Base-by-base conservation (phyloP, 2,329 filamentous ascomycete genomes). In the Graphilbum sp. region DNA sequence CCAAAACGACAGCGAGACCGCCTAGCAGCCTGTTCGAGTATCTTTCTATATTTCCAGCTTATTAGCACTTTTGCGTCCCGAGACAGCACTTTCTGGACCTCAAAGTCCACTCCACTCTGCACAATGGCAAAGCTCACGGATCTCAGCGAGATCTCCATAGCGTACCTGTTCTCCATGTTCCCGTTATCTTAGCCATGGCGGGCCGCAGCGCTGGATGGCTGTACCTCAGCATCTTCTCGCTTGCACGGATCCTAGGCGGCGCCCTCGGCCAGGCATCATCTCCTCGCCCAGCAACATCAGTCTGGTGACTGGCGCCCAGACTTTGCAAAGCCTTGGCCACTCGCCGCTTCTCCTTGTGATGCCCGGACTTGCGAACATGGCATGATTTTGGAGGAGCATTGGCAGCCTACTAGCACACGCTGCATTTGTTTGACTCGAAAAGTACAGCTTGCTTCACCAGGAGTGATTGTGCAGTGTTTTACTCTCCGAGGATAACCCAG, bases 191-290 rank as follows among this genome's bases (percentile, higher is more conserved):
- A 57, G 58, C n/a, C 63, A 68, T 44, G 62, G 64, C 37, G 44
- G 46, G 52, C 4, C 57, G 56, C 32, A 61, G 54, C 40, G 55
- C 61, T 1, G 70, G 69, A 32, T 75, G 68, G 63, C 46, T 67
- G 12, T 72, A 66, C 49, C 56, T 74, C 7, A 47, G 67, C 34
- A 46, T 71, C 24, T 67, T 77, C 49, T 63, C 61, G 23, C 43
- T 70, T 6, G 52, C 63, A 12, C 66, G 71, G 30, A 58, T 73
- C 34, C 47, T 68, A 17, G 70, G 69, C 30, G 54, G 62, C 7
- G 46, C 58, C 32, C 58, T 69, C 41, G 55, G 69, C 43, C 61
- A 75, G 6, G 57, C 18, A 63, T 64, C 5, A 64, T 67, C 45
- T 50, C 48, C 36, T 43, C 64, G 18, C 61, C 62, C 3, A 52